phyloP scores from a whole-genome alignment of 768 basidiomycete genomes.

The Naganishia vishniacii region DNA sequence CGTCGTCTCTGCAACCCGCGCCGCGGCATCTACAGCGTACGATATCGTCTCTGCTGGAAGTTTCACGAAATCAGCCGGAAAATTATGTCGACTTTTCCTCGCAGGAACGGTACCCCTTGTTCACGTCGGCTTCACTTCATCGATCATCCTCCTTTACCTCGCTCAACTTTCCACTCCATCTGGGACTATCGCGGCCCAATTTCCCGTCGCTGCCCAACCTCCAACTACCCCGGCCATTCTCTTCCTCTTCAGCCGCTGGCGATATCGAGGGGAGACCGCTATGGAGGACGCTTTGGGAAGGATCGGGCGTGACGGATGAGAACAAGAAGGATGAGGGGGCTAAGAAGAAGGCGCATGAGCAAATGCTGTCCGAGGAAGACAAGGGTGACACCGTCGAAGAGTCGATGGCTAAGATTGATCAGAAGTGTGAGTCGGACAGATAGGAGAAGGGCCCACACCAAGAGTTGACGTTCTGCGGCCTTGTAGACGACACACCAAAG shows the following conservation, averaged over 20 bases:
- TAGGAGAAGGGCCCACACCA: conserved; percentile 17
- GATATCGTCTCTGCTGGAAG: conserved; percentile 20
- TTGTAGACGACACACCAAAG: conserved; percentile 65
- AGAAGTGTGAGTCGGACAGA: conserved; percentile 58
- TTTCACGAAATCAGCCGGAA: conserved; percentile 2
- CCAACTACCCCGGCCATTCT: conserved; percentile 9
- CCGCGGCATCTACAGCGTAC: conserved; percentile 24
- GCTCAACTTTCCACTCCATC: conserved; percentile 9
- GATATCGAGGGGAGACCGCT: conserved; percentile 16
- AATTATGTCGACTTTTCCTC: conserved; percentile 9
- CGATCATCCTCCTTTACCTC: conserved; percentile 20
- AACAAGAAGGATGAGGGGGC: conserved; percentile 19
- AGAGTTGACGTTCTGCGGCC: conserved; percentile 16
- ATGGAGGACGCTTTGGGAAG: conserved; percentile 29
- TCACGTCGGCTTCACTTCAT: conserved; percentile 8
- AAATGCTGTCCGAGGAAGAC: conserved; percentile 57
- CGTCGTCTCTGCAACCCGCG: conserved; percentile 9
- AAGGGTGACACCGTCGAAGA: conserved; percentile 54
- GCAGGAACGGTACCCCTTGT: conserved; percentile 7
- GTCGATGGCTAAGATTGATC: conserved; percentile 53
- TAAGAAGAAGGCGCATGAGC: conserved; percentile 39
- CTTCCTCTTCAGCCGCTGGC: conserved; percentile 1
- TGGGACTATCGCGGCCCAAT: conserved; percentile 15
- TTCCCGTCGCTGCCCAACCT: conserved; percentile 12
- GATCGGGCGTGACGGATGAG: conserved; percentile 10